Base-by-base conservation (phyloP, 129 eudicot genomes). In the Sambucus nigra region DNA sequence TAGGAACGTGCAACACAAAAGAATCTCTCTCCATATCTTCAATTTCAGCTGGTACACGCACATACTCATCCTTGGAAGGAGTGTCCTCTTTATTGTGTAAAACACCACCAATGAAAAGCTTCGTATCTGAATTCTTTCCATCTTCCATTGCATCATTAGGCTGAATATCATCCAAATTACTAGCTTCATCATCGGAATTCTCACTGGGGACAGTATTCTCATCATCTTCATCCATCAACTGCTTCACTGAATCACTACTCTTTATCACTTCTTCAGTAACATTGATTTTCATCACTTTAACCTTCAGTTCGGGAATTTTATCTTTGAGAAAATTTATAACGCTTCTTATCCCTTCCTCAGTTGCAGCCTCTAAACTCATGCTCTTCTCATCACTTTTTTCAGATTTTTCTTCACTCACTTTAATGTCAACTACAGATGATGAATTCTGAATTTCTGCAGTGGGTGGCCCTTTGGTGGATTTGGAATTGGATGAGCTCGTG, bases 261-360 rank as follows among this genome's bases (percentile, higher is more conserved):
- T n/a, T n/a, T n/a, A n/a, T n/a, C n/a, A n/a, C n/a, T n/a, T n/a
- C n/a, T n/a, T n/a, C n/a, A n/a, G n/a, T n/a, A n/a, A n/a, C n/a
- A n/a, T n/a, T n/a, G n/a, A n/a, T n/a, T n/a, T n/a, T n/a, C n/a
- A 69, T 77, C 27, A 89, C 83, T 61, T 92, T 82, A 3, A 92
- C 63, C 65, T 92, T 92, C 47, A 92, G 68, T 39, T 80, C 91
- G 2, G 99, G 99, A 26, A 92, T 82, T 80, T 86, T 92, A 54
- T 82, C 96, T 76, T 86, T 92, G 14, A 92, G 86, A 58, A 92
- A 92, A 53, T 92, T 92, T 47, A 86, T 65, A 60, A 92, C 91
- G 14, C 80, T 80, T 69, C 73, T 82, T 53, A 91, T 72, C 62
- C 95, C 91, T 20, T 91, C 96, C 61, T 91, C 98, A 7, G 99